Conservation (phyloP, 345 rosid species). For the Litchi chinensis region DNA sequence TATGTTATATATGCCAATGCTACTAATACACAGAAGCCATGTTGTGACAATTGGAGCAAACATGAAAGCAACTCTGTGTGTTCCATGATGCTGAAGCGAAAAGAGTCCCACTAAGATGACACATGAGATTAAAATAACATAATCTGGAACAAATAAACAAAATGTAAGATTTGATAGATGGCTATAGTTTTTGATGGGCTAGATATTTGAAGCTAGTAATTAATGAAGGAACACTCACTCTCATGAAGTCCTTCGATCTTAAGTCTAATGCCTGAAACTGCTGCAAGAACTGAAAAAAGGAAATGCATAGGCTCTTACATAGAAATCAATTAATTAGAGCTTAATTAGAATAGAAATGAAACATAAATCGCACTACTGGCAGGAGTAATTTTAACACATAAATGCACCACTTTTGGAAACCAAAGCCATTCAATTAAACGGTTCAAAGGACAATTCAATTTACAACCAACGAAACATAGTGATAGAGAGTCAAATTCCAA, state of each 20-base stretch:
- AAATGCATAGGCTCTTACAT: slow-evolving; percentile 11
- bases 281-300: slow-evolving; percentile 67
- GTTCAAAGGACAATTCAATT: not conserved
- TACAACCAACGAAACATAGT: not conserved
- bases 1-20: slow-evolving; percentile 77
- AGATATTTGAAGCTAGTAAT: not conserved
- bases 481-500: not conserved
- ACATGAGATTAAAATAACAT: slow-evolving; percentile 66
- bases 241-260: slow-evolving; percentile 66
- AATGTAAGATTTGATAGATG: slow-evolving; percentile 6
- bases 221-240: slow-evolving; percentile 46
- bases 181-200: not conserved
- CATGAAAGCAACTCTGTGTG: slow-evolving; percentile 75
- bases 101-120: slow-evolving; percentile 75
- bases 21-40: slow-evolving; percentile 74
- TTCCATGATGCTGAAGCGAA: slow-evolving; percentile 82
- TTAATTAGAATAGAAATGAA: not conserved
- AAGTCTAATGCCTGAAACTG: slow-evolving; percentile 72
- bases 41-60: slow-evolving; percentile 76
- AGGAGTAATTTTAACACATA: not conserved
- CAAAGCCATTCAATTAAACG: not conserved
- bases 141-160: slow-evolving; percentile 47
- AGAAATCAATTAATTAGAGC: slow-evolving; percentile 13
- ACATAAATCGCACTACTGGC: not conserved
- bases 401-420: not conserved